Percentiles rank a stretch among this genome's conserved stretches.
These are phyloP conservation scores for Thalassiosira livingstoniorum DNA, from an alignment of 352 stramenopile genomes.

Conservation along the genomic window DNA sequence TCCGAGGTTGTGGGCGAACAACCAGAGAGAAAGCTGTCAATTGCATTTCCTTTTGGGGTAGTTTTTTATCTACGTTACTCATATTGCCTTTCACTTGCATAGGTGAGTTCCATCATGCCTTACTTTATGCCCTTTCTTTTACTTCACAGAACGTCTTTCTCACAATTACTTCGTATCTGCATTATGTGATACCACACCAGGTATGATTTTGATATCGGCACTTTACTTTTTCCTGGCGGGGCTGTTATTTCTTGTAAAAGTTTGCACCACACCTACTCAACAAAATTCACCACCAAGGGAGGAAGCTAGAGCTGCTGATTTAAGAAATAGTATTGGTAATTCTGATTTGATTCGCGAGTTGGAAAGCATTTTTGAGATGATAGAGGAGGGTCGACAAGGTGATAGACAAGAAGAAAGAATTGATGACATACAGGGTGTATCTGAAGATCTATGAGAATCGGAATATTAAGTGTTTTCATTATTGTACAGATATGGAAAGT, in stretches of 20 bases:
- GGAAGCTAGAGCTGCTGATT: constrained; percentile 44
- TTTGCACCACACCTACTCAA: constrained; percentile 19
- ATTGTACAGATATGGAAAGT: too few species aligned
- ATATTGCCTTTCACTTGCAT: constrained; percentile 59
- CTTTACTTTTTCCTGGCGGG: constrained; percentile 48
- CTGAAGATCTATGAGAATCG: too few species aligned
- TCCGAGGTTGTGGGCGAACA: constrained; percentile 27
- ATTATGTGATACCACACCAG: background rate
- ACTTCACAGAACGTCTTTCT: background rate
- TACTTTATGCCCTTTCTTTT: background rate
- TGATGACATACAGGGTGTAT: too few species aligned
- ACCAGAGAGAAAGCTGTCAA: constrained; percentile 52
- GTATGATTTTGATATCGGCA: constrained; percentile 23
- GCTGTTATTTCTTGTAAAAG: constrained; percentile 26
- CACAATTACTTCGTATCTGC: too few species aligned
- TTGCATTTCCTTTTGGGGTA: constrained; percentile 67
- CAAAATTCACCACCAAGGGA: constrained; percentile 2
- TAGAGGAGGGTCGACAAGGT: constrained; percentile 33
- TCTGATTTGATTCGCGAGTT: constrained; percentile 52
- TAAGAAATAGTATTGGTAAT: constrained; percentile 25
- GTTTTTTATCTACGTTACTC: constrained; percentile 54
- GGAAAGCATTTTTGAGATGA: constrained; percentile 49
- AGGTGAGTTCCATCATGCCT: constrained; percentile 10
- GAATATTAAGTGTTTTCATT: too few species aligned
- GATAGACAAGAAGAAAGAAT: background rate